Evolutionary conservation across 345 rosid species (phyloP), one percentile per base, ranked within the genome.

Genomic region (Aquilaria malaccensis): DNA sequence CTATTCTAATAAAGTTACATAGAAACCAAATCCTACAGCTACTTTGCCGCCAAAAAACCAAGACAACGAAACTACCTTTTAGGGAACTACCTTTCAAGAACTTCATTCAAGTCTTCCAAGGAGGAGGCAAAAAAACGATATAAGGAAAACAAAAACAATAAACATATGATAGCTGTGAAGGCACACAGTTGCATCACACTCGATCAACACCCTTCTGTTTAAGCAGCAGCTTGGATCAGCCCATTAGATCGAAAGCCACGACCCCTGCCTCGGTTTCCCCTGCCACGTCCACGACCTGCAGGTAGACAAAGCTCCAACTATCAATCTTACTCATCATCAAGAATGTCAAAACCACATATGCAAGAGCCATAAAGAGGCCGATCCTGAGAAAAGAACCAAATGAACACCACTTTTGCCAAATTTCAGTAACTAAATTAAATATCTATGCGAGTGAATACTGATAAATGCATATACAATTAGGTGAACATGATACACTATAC

Each of bases 241-340:
- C 79, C 84, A 65, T 74, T 79, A 45, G 80, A 65, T 72, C 91
- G 75, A 55, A 55, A 75, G 62, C 88, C 92, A 70, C 85, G 83
- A 46, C 87, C 84, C 75, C 88, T 83, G 56, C 96, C 97, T 13
- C 94, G 89, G 22, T 69, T 52, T 50, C 84, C 81, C 76, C 84
- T 66, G 41, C 83, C 86, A 15, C 85, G 82, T 13, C 91, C 91
- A 67, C 90, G 88, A 41, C 90, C 93, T 88, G 66, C 33, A 74
- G 22, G 13, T 41, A 14, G 29, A 9, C 64, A 45, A 47, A 64
- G 2, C 5, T 37, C 3, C 7, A 37, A 7, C 43, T 1, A 37
- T 37, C 43, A 37, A 37, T 37, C 9, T 56, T 11, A 53, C 50
- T 68, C 41, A 70, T 10, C 11, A 13, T 32, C 59, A 22, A 22